Evolutionary conservation across 2,329 filamentous ascomycete genomes (phyloP), one percentile per base, ranked within the genome.

Genomic region (Exophiala spinifera): DNA sequence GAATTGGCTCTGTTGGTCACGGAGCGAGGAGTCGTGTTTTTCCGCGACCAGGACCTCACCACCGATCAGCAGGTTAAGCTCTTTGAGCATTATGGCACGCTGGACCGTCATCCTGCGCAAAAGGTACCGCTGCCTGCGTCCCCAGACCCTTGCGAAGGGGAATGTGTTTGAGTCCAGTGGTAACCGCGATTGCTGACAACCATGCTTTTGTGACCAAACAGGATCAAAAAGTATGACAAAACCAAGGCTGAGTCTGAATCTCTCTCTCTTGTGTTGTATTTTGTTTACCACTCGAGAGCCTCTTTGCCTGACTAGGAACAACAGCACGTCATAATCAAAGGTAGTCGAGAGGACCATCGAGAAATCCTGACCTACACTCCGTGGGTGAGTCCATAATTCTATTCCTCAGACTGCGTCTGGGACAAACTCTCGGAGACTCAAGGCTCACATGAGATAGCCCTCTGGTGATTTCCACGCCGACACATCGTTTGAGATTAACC

Each of bases 1-100:
- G 78, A 80, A 52, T 69, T 81, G 3, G 78, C 78, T 0, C 64
- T 77, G 0, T 84, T 86, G 59, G 86, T 91, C 14, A 84, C 88
- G 8, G 79, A 89, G 74, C 69, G 76, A 1, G 76, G 76, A 0
- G 76, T 79, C 6, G 71, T 79, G 11, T 75, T 76, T 31, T 79
- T 79, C 66, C 75, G 76, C n/a, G 70, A 78, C 31, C 77, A 79
- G 55, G 76, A 80, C 52, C 72, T 80, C 25, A 60, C 66, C 46
- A 76, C 69, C 1, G 71, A 71, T 45, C 60, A 68, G 7, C 73
- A 78, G 49, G 73, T 75, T 10, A 64, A 68, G 28, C 63, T 79
- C 1, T 78, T 79, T 48, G 71, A 75, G 56, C 72, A 79, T 64
- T 79, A 75, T 58, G 76, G 76, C n/a, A 65, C 64, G 1, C 64